Evolutionary conservation across 495 filamentous ascomycete genomes (phyloP), one percentile per base, ranked within the genome.

Genomic region (Umbilicaria muhlenbergii): DNA sequence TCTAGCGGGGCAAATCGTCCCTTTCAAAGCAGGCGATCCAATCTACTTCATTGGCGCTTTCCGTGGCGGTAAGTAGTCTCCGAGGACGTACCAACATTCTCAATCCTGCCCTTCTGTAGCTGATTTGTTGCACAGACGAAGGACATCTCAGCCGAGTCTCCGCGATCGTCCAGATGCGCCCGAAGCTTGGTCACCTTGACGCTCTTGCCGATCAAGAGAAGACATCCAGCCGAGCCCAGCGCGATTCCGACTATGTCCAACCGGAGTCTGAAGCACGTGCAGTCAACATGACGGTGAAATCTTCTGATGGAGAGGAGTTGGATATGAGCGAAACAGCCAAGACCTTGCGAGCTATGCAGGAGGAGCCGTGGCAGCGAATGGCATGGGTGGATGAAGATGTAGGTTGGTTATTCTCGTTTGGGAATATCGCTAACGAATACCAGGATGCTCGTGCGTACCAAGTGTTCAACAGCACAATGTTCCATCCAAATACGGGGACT

Each of bases 171-270:
- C 80, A 86, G 56, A 63, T 88, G 51, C 73, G 80, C 4, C 79
- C 83, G 3, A 78, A 86, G 49, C 74, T 83, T 48, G 75, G 81
- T 50, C 81, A 88, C 55, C 53, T 87, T 18, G 83, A 87, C 57
- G 82, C 83, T 0, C 41, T 72, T 36, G 61, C 71, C 33, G 79
- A 83, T 59, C 42, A 59, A 2, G 56, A 63, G 11, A 62, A 56
- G 15, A 37, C 45, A 12, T 38, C 47, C 11, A 43, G 50, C 33
- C 53, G 58, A 16, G 41, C 52, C 16, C 63, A 71, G 44, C 59
- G 61, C 7, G 58, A 46, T 15, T 44, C 50, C 8, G 52, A 65
- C 41, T 51, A 53, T 54, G 32, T 55, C 46, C 0, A 62, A 61
- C 36, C 57, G 51, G 60, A 67, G 28, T 49, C 47, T 15, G 76